A percentile compares a stretch with the other conserved stretches of the same genome.
phyloP scores from a whole-genome alignment of 2,329 filamentous ascomycete species.

The Cadophora sp. region DNA sequence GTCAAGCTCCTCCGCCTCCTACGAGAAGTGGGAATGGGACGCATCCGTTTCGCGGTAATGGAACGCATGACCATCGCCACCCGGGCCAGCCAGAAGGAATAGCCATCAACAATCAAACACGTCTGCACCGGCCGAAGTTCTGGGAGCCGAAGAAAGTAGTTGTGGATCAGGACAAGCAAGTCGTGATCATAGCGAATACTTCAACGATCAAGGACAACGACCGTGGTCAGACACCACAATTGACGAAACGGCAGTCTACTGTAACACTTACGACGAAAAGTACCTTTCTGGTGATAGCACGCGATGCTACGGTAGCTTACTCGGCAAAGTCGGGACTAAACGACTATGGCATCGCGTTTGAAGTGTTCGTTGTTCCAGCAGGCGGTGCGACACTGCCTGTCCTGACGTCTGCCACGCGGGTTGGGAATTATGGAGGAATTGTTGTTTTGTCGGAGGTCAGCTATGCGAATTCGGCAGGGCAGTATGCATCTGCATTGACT shows the following conservation, averaged over 20 bases:
- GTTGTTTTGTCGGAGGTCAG: slow-evolving; percentile 46
- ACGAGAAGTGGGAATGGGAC: not conserved
- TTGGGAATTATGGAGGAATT: slow-evolving; percentile 63
- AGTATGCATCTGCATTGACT: slow-evolving; percentile 49
- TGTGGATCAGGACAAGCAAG: slow-evolving; percentile 1
- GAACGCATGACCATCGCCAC: not conserved
- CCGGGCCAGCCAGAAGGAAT: slow-evolving; percentile 6
- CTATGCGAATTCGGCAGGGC: slow-evolving; percentile 54
- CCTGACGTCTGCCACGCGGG: slow-evolving; percentile 52
- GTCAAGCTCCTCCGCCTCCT: not conserved
- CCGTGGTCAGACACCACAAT: slow-evolving; percentile 13
- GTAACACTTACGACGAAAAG: slow-evolving; percentile 31
- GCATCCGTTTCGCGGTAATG: not conserved
- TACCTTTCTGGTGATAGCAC: slow-evolving; percentile 63
- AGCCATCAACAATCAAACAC: slow-evolving; percentile 18
- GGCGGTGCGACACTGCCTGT: slow-evolving; percentile 56
- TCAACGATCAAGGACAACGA: slow-evolving; percentile 6
- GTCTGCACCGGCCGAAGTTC: slow-evolving; percentile 4
- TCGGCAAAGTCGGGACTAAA: slow-evolving; percentile 61
- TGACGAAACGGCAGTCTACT: slow-evolving; percentile 7
- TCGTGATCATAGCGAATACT: slow-evolving; percentile 17
- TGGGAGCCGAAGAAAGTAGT: slow-evolving; percentile 8
- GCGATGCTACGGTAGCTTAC: slow-evolving; percentile 54
- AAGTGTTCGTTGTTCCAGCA: slow-evolving; percentile 60
- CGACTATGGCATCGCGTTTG: slow-evolving; percentile 66